Conservation (phyloP, 495 filamentous ascomycete species). For the Penicillium pulvis region DNA sequence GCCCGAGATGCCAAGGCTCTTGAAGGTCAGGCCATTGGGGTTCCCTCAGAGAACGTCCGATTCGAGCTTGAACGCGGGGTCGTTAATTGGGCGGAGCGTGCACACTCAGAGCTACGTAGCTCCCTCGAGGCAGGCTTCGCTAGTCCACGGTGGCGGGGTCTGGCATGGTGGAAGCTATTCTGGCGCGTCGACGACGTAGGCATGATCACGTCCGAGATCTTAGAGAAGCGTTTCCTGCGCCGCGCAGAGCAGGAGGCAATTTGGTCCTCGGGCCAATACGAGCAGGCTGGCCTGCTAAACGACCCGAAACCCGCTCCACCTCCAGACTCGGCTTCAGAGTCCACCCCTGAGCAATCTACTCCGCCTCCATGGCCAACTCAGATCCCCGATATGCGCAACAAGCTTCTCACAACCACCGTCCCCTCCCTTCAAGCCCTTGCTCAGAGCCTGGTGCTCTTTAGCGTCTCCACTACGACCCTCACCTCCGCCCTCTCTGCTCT, state of each 20-base stretch:
- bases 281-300: slow-evolving; percentile 62
- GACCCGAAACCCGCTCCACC: slow-evolving; percentile 15
- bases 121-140: slow-evolving; percentile 74
- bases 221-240: slow-evolving; percentile 71
- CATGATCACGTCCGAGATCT: slow-evolving; percentile 75
- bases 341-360: slow-evolving; percentile 10
- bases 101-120: slow-evolving; percentile 80
- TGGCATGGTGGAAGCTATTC: slow-evolving; percentile 93
- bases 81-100: slow-evolving; percentile 71
- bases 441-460: slow-evolving; percentile 74
- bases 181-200: slow-evolving; percentile 92
- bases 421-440: slow-evolving; percentile 78
- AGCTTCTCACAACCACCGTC: slow-evolving; percentile 62
- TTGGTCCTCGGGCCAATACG: slow-evolving; percentile 78
- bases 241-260: slow-evolving; percentile 73
- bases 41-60: slow-evolving; percentile 44
- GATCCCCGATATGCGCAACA: slow-evolving; percentile 48
- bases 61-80: slow-evolving; percentile 58
- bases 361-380: slow-evolving; percentile 47
- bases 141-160: slow-evolving; percentile 67
- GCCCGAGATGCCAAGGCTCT: slow-evolving; percentile 48
- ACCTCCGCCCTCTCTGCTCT: slow-evolving; percentile 66
- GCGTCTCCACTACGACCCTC: slow-evolving; percentile 64
- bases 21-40: slow-evolving; percentile 32
- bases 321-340: slow-evolving; percentile 16